These are phyloP conservation scores for Staphylotrichum longicolle DNA, from an alignment of 495 filamentous ascomycete species.

Conservation along the genomic window DNA sequence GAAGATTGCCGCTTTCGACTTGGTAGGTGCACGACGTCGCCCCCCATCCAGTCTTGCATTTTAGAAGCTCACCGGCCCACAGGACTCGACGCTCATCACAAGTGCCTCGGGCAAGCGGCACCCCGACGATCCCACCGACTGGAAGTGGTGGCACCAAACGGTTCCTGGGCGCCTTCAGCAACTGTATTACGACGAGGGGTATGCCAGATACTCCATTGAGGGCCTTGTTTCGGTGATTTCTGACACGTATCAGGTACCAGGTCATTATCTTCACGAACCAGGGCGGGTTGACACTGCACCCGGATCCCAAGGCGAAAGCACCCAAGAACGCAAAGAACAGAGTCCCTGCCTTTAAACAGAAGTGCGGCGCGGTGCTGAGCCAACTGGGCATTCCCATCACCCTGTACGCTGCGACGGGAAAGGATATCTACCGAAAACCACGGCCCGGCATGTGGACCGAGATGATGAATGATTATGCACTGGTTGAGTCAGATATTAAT, in stretches of 20 bases:
- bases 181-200: slow-evolving; percentile 68
- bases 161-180: slow-evolving; percentile 65
- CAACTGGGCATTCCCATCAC: slow-evolving; percentile 73
- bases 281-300: slow-evolving; percentile 69
- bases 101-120: slow-evolving; percentile 80
- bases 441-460: slow-evolving; percentile 87
- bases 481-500: slow-evolving; percentile 64
- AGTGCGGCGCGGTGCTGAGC: slow-evolving; percentile 64
- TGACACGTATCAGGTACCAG: slow-evolving; percentile 55
- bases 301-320: slow-evolving; percentile 60
- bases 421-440: slow-evolving; percentile 83
- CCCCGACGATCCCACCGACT: slow-evolving; percentile 67
- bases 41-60: not conserved
- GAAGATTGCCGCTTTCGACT: slow-evolving; percentile 87
- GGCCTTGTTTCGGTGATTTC: not conserved
- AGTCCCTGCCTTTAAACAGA: slow-evolving; percentile 74
- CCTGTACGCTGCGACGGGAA: slow-evolving; percentile 79
- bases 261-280: slow-evolving; percentile 87
- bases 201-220: slow-evolving; percentile 13
- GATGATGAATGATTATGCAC: slow-evolving; percentile 67
- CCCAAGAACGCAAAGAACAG: slow-evolving; percentile 61
- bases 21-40: slow-evolving; percentile 50
- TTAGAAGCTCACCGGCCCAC: slow-evolving; percentile 7
- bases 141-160: slow-evolving; percentile 87
- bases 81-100: slow-evolving; percentile 86